Conservation (phyloP, 2,329 filamentous ascomycete species). For the Ceratocystis harringtonii region DNA sequence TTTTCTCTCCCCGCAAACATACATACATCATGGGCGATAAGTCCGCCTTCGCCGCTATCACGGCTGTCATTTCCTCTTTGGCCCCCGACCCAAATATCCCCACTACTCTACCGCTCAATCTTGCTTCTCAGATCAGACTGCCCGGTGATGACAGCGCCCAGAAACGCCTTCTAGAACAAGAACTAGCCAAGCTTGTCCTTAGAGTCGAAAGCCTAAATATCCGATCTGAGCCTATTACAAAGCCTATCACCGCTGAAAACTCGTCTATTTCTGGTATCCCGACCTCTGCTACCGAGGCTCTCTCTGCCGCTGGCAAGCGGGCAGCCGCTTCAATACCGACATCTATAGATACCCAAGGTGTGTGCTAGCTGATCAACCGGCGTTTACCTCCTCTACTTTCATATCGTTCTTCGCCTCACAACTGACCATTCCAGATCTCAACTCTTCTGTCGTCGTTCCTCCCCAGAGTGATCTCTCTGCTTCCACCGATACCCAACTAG, state of each 20-base stretch:
- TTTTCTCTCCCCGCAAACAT: neutral
- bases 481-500: conserved; percentile 70
- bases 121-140: conserved; percentile 45
- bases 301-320: conserved; percentile 40
- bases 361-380: conserved; percentile 21
- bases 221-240: conserved; percentile 45
- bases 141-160: conserved; percentile 62
- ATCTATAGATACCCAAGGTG: conserved; percentile 28
- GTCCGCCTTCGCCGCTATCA: conserved; percentile 37
- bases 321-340: conserved; percentile 28
- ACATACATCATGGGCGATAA: conserved; percentile 35
- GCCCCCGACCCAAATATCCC: conserved; percentile 31
- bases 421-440: conserved; percentile 69
- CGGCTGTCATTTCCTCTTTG: conserved; percentile 39
- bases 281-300: conserved; percentile 54
- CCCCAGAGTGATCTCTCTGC: conserved; percentile 75
- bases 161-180: conserved; percentile 66
- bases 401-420: conserved; percentile 47
- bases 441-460: conserved; percentile 73
- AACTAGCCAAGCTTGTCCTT: conserved; percentile 62
- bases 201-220: conserved; percentile 73
- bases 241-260: neutral
- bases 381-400: conserved; percentile 21
- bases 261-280: conserved; percentile 62
- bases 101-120: conserved; percentile 28